Evolutionary conservation across 768 basidiomycete species (phyloP).

Genomic region (Pleurotus ostreatus): DNA sequence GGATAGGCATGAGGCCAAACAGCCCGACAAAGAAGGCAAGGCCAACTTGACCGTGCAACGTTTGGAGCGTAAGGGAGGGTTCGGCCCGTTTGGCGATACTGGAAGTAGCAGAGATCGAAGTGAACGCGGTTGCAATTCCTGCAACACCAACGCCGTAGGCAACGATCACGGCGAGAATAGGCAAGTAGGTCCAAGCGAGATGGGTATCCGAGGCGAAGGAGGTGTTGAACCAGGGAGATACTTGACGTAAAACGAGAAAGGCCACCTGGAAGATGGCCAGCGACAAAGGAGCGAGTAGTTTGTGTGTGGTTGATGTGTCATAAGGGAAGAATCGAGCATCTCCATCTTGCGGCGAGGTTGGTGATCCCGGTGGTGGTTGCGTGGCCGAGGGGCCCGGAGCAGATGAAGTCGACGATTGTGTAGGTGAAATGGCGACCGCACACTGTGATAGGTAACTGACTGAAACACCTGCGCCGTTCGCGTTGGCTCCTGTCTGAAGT

Average conservation of each 20-base stretch:
- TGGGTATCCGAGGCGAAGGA: constrained; percentile 17
- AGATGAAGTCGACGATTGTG: constrained; percentile 16
- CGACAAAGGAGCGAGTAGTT: constrained; percentile 41
- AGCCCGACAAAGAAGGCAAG: constrained; percentile 60
- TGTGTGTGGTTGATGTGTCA: constrained; percentile 40
- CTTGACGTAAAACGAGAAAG: constrained; percentile 30
- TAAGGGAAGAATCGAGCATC: constrained; percentile 10
- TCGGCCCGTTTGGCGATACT: constrained; percentile 26
- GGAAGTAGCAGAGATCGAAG: constrained; percentile 37
- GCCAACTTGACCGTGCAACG: constrained; percentile 62
- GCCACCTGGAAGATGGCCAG: constrained; percentile 32
- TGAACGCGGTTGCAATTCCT: constrained; percentile 62
- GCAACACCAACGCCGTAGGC: constrained; percentile 58
- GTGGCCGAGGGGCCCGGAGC: constrained; percentile 17
- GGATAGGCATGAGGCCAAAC: constrained; percentile 48
- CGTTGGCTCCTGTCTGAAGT: constrained; percentile 58
- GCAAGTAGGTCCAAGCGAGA: constrained; percentile 28
- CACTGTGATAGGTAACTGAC: constrained; percentile 59
- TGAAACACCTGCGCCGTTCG: constrained; percentile 65
- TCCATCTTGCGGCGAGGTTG: constrained; percentile 4
- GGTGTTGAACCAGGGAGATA: constrained; percentile 12
- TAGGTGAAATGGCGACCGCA: constrained; percentile 34
- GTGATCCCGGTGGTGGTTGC: constrained; percentile 12
- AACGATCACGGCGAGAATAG: constrained; percentile 31
- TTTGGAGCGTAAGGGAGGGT: constrained; percentile 39